Evolutionary conservation across 2,329 filamentous ascomycete genomes (phyloP).

Genomic region (Cercospora zeina): DNA sequence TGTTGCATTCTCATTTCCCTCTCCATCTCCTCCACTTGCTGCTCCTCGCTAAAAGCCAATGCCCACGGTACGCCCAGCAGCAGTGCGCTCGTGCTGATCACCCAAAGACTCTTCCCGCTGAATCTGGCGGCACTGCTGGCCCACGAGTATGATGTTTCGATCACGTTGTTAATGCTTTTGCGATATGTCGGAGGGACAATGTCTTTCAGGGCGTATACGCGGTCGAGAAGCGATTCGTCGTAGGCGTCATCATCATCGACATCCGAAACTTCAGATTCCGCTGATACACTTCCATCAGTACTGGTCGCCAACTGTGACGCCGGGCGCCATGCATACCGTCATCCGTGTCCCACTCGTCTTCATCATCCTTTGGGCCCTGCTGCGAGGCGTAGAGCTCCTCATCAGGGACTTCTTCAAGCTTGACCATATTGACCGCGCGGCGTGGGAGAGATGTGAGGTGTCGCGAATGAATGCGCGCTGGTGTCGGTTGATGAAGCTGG

Average conservation of each 20-base stretch:
- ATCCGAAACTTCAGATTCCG: constrained; percentile 74
- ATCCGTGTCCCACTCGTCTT: constrained; percentile 85
- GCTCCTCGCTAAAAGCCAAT: constrained; percentile 89
- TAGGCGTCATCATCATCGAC: constrained; percentile 65
- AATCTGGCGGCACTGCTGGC: constrained; percentile 65
- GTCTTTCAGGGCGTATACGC: constrained; percentile 48
- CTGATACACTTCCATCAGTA: constrained; percentile 16
- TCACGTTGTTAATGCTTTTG: constrained; percentile 45
- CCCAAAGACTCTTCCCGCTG: constrained; percentile 84
- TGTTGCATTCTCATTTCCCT: constrained; percentile 95
- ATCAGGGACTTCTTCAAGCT: constrained; percentile 94
- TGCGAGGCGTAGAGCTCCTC: constrained; percentile 82
- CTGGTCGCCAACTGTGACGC: neutral
- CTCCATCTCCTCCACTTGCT: constrained; percentile 97
- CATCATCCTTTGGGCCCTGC: constrained; percentile 64
- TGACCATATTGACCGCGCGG: constrained; percentile 71
- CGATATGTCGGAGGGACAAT: constrained; percentile 49
- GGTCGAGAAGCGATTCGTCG: constrained; percentile 48
- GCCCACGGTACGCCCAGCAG: constrained; percentile 91
- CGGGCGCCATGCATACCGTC: constrained; percentile 64
- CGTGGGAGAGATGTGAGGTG: neutral
- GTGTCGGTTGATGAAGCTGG: constrained; percentile 4
- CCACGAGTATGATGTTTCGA: constrained; percentile 57
- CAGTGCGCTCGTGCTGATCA: constrained; percentile 84
- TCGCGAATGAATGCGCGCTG: constrained; percentile 2